These are phyloP conservation scores for Neofusicoccum ribis DNA, from an alignment of 2,329 filamentous ascomycete genomes.

Conservation along the genomic window DNA sequence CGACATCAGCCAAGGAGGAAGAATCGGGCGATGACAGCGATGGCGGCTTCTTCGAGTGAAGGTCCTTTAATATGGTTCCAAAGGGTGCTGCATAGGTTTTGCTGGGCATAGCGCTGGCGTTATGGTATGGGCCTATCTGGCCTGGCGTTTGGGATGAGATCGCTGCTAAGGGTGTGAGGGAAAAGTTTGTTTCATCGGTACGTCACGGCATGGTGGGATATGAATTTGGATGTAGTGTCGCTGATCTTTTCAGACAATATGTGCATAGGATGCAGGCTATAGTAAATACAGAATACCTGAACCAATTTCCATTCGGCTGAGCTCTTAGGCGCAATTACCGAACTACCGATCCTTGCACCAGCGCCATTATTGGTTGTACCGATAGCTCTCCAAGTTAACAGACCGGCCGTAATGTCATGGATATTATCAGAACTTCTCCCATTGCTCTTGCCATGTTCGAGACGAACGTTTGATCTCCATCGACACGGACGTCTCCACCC, in stretches of 20 bases:
- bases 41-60: slow-evolving; percentile 39
- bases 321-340: not conserved
- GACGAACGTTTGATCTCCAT: not conserved
- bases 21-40: slow-evolving; percentile 30
- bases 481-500: not conserved
- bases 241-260: not conserved
- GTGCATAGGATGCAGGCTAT: not conserved
- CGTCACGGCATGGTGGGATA: too few species aligned
- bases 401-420: not conserved
- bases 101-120: slow-evolving; percentile 12
- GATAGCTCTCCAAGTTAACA: not conserved
- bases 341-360: not conserved
- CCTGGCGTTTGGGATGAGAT: slow-evolving; percentile 1
- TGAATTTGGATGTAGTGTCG: too few species aligned
- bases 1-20: slow-evolving; percentile 1
- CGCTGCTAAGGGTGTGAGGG: not conserved
- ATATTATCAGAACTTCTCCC: not conserved
- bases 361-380: not conserved
- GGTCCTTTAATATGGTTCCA: not conserved
- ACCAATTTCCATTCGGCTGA: too few species aligned
- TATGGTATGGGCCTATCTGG: not conserved
- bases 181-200: too few species aligned
- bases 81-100: not conserved
- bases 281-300: not conserved
- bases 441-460: not conserved